Conservation (phyloP, 129 eudicot genomes). For the Arctium lappa region DNA sequence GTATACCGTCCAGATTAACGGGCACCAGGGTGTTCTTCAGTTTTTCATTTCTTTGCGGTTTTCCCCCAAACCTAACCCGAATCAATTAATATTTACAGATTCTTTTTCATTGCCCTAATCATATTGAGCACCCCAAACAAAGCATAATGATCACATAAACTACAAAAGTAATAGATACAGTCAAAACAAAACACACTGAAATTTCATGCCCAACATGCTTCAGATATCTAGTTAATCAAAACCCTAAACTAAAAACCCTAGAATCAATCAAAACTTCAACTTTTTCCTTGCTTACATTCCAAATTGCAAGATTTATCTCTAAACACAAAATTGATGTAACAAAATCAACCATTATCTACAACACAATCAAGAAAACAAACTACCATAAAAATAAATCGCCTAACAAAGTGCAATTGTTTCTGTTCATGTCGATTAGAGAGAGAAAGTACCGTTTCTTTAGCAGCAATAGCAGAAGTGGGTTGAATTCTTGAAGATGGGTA, state of each 20-base stretch:
- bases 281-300: neutral
- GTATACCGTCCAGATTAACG: too few species aligned
- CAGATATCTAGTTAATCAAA: neutral
- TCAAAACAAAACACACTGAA: neutral
- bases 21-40: too few species aligned
- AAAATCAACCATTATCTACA: constrained; percentile 2
- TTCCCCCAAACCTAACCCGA: too few species aligned
- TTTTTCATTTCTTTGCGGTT: too few species aligned
- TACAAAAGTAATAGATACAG: neutral
- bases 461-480: constrained; percentile 47
- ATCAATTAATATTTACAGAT: neutral
- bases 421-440: neutral
- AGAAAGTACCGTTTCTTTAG: constrained; percentile 38
- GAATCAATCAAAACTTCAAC: neutral
- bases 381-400: neutral
- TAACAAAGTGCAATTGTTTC: constrained; percentile 9
- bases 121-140: neutral
- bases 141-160: neutral
- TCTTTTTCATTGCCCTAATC: neutral
- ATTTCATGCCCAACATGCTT: neutral
- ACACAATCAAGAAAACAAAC: constrained; percentile 12
- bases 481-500: constrained; percentile 31
- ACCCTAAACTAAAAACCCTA: constrained; percentile 4
- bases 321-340: neutral
- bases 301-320: neutral